Percentiles rank a stretch among this genome's conserved stretches.
phyloP scores from a whole-genome alignment of 441 rosid genomes.

The Erodium chrysanthum region DNA sequence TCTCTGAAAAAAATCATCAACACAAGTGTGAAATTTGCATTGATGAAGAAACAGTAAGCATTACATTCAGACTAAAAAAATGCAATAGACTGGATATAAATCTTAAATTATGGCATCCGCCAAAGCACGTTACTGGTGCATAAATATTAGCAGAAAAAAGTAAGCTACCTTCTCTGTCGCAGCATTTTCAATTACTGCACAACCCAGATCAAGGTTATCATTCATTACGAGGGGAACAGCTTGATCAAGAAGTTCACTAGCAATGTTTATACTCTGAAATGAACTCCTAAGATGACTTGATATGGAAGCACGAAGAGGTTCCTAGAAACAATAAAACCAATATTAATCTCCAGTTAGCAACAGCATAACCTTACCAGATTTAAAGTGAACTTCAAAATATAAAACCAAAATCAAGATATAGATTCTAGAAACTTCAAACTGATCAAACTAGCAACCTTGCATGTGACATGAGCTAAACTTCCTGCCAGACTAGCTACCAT shows the following conservation, averaged over 20 bases:
- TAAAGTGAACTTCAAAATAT: neutral
- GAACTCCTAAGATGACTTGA: slow-evolving; percentile 75
- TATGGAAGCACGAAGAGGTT: slow-evolving; percentile 84
- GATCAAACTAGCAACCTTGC: slow-evolving; percentile 59
- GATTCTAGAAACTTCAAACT: neutral
- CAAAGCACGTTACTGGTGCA: neutral
- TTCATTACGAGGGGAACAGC: slow-evolving; percentile 92
- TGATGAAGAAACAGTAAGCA: neutral
- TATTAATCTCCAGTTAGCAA: slow-evolving; percentile 8
- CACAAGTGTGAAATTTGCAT: neutral
- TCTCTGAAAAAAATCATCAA: neutral
- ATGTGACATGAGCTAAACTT: slow-evolving; percentile 97
- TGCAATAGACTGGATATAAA: neutral
- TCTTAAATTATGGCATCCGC: neutral
- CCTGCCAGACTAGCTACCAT: slow-evolving; percentile 99
- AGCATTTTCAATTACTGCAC: slow-evolving; percentile 96
- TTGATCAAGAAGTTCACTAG: slow-evolving; percentile 70
- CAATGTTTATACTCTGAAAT: slow-evolving; percentile 55
- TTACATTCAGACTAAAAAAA: neutral
- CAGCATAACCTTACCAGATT: neutral
- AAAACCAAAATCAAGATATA: neutral
- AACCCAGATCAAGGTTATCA: slow-evolving; percentile 97
- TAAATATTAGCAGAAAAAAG: neutral
- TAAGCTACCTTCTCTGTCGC: slow-evolving; percentile 85
- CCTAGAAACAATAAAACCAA: slow-evolving; percentile 37